Percentiles rank a stretch among this genome's conserved stretches.
Conservation (phyloP, 1,139 yeast species). For the Wickerhamiella pararugosa region DNA sequence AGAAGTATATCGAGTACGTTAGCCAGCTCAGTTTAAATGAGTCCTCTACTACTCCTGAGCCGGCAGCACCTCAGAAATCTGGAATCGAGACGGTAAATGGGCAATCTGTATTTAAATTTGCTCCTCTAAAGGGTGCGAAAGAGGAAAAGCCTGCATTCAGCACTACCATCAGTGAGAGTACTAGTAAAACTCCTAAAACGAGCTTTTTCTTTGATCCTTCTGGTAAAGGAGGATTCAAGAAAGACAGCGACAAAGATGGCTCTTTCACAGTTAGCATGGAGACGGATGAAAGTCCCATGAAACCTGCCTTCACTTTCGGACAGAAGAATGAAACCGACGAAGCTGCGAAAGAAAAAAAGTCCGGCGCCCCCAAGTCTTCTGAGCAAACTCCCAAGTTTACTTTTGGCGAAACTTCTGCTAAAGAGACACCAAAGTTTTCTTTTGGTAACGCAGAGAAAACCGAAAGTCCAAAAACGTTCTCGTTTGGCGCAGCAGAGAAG, state of each 20-base stretch:
- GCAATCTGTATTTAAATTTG: neutral
- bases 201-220: constrained; percentile 5
- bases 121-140: neutral
- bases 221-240: too few relatives aligned
- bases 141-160: neutral
- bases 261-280: too few relatives aligned
- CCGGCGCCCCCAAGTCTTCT: neutral
- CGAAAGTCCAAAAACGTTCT: neutral
- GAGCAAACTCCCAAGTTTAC: constrained; percentile 12
- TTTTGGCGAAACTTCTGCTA: constrained; percentile 16
- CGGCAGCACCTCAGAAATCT: neutral
- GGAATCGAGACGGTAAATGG: neutral
- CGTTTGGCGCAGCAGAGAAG: constrained; percentile 2
- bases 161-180: neutral
- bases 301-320: constrained; percentile 9
- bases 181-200: neutral
- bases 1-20: constrained; percentile 34
- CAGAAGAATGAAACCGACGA: neutral
- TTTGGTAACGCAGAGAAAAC: constrained; percentile 1
- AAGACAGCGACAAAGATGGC: too few relatives aligned
- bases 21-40: neutral
- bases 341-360: constrained; percentile 1
- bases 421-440: constrained; percentile 1
- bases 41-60: neutral
- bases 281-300: too few relatives aligned